These are phyloP conservation scores for Phaseolus lunatus DNA, from an alignment of 306 rosid species.

Conservation along the genomic window DNA sequence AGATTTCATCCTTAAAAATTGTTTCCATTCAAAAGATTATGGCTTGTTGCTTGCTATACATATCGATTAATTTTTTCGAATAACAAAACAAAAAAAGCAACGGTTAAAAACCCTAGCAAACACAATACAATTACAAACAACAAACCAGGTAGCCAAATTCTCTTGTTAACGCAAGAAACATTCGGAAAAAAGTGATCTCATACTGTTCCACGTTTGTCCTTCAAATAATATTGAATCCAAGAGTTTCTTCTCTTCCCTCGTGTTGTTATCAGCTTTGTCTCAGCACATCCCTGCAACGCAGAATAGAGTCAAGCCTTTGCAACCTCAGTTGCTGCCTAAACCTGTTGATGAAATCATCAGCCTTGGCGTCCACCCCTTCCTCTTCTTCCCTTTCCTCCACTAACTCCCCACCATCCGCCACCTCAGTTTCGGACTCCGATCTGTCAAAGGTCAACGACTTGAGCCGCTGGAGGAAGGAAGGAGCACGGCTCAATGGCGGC, in stretches of 20 bases:
- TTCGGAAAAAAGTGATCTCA: background rate
- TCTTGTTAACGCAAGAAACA: background rate
- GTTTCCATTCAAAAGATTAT: background rate
- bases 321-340: constrained; percentile 78
- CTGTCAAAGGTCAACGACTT: constrained; percentile 52
- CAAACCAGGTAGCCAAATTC: background rate
- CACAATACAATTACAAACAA: background rate
- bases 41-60: background rate
- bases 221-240: background rate
- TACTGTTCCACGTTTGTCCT: background rate
- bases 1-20: background rate
- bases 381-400: constrained; percentile 53
- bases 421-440: constrained; percentile 41
- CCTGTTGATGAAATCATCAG: constrained; percentile 83
- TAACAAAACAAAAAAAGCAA: background rate
- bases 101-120: background rate
- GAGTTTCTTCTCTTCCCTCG: background rate
- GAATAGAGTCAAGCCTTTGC: constrained; percentile 78
- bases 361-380: constrained; percentile 74
- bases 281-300: constrained; percentile 57
- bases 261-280: constrained; percentile 21
- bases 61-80: background rate
- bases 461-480: constrained; percentile 61
- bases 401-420: background rate
- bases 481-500: constrained; percentile 36